Evolutionary conservation across 768 basidiomycete species (phyloP), one percentile per base, ranked within the genome.

Genomic region (Lactifluus piperatus): DNA sequence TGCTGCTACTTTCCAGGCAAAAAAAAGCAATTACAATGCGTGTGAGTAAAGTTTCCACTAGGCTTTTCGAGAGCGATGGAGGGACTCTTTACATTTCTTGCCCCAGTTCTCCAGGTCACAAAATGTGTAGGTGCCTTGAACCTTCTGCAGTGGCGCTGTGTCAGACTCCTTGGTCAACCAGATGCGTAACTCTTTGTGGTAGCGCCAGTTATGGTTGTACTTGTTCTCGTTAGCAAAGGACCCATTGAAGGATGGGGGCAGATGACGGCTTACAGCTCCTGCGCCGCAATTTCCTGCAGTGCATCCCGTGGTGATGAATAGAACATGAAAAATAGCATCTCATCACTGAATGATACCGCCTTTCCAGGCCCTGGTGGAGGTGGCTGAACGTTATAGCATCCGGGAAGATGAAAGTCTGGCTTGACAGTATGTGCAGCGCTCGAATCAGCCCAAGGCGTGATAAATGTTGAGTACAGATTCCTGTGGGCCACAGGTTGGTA

Each of bases 291-390:
- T 73, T 97, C 93, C 71, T 97, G 94, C 56, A 94, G 73, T 44
- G 86, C 84, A 74, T 97, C 94, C 67, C 89, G 77, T 62, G 94
- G 91, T 73, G 83, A 84, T 59, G 90, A 85, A 75, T 95, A 97
- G 77, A 97, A 97, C 82, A 94, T 92, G 79, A 90, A 94, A 72
- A 97, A 95, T 22, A 97, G 75, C 22, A 93, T 95, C 72, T 97
- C 94, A 70, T 95, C 94, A 70, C 86, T 86, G 71, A 97, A 94
- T 54, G 85, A 81, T 2, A 80, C 78, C 20, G 86, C 86, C 74
- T 92, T 92, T 62, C 70, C 77, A 55, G 87, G 85, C 6, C 88
- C 88, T 37, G 89, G 86, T 44, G 91, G 82, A 29, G 86, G 84
- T 36, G 94, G 84, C 64, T 89, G 86, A 47, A 95, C 92, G 70